Percentiles rank a stretch among this genome's conserved stretches.
Evolutionary conservation across 2,329 filamentous ascomycete species (phyloP).

Genomic region (Colletotrichum sublineola): DNA sequence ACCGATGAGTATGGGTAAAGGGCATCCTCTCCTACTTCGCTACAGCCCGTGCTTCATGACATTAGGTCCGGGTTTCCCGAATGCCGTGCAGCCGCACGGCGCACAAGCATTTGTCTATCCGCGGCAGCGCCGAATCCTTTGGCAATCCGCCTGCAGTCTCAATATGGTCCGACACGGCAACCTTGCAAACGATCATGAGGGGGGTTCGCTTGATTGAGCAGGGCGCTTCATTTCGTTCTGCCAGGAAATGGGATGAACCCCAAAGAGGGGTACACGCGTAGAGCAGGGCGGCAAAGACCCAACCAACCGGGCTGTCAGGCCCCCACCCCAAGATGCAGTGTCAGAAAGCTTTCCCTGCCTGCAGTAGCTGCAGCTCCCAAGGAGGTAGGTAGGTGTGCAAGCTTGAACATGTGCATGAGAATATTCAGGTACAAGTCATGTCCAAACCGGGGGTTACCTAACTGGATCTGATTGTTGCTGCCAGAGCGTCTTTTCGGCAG

Average conservation of each 20-base stretch:
- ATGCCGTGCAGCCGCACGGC: conserved; percentile 30
- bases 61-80: conserved; percentile 15
- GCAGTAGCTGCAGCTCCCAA: not conserved
- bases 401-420: conserved; percentile 1
- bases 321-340: not conserved
- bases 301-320: conserved; percentile 16
- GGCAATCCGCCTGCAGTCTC: conserved; percentile 29
- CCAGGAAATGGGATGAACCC: conserved; percentile 28
- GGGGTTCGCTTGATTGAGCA: conserved; percentile 30
- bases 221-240: conserved; percentile 39
- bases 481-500: conserved; percentile 11
- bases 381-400: conserved; percentile 2
- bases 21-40: not conserved
- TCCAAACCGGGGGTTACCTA: not conserved
- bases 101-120: conserved; percentile 32
- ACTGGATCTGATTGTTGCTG: not conserved
- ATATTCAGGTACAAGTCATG: not conserved
- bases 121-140: conserved; percentile 34
- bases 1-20: not conserved
- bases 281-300: conserved; percentile 30
- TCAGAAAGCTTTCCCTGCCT: conserved; percentile 10
- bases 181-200: conserved; percentile 37
- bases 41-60: conserved; percentile 24
- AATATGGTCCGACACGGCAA: conserved; percentile 31
- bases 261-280: conserved; percentile 24